Conservation (phyloP, 2,329 filamentous ascomycete genomes). For the Albophoma yamanashiensis region DNA sequence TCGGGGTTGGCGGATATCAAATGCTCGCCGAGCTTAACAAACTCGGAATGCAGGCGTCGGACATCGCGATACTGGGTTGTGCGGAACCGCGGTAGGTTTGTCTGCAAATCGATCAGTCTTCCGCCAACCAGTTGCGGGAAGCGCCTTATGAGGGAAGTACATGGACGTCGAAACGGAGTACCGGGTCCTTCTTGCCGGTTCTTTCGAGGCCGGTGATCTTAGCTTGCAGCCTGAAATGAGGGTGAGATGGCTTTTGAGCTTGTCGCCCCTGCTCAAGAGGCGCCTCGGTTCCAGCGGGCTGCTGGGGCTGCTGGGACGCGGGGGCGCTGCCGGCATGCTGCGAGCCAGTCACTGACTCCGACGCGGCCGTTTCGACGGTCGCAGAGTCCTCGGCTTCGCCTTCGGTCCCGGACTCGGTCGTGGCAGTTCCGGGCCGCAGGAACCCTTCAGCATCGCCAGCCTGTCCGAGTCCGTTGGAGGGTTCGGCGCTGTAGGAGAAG, state of each 20-base stretch:
- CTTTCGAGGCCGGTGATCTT: slow-evolving; percentile 92
- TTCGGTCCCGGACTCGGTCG: slow-evolving; percentile 33
- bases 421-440: slow-evolving; percentile 34
- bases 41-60: slow-evolving; percentile 88
- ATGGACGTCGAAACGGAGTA: slow-evolving; percentile 91
- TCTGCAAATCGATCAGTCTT: slow-evolving; percentile 41
- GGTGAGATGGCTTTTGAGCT: slow-evolving; percentile 50
- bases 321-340: neutral
- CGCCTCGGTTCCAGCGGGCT: slow-evolving; percentile 7
- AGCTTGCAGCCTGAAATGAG: slow-evolving; percentile 77
- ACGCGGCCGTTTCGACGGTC: slow-evolving; percentile 7
- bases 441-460: slow-evolving; percentile 29
- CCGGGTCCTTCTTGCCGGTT: slow-evolving; percentile 89
- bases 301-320: slow-evolving; percentile 17
- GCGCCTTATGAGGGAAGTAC: slow-evolving; percentile 40
- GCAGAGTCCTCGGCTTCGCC: slow-evolving; percentile 24
- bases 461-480: slow-evolving; percentile 31
- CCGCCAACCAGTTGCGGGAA: neutral
- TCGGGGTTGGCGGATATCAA: slow-evolving; percentile 97
- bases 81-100: slow-evolving; percentile 94
- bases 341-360: slow-evolving; percentile 8
- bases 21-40: slow-evolving; percentile 91
- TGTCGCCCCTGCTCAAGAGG: slow-evolving; percentile 27
- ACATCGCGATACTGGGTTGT: slow-evolving; percentile 98
- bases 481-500: slow-evolving; percentile 31